Conservation (phyloP, 805 yeast species). For the Candida xiaguanensis region DNA sequence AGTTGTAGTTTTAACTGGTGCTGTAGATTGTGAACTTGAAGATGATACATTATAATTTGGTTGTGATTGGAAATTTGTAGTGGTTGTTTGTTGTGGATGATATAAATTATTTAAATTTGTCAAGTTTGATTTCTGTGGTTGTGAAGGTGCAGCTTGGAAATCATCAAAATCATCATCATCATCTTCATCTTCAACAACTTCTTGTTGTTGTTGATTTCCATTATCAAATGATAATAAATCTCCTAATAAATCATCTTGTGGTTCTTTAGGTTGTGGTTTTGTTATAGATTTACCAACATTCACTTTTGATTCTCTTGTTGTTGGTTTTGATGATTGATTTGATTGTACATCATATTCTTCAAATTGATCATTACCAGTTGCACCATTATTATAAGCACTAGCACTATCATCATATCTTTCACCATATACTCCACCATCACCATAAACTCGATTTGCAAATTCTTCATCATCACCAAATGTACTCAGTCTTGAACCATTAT, state of each 20-base stretch:
- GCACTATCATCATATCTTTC: slow-evolving; percentile 61
- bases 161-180: slow-evolving; percentile 80
- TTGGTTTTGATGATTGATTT: slow-evolving; percentile 27
- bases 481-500: slow-evolving; percentile 6
- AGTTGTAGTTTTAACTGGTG: slow-evolving; percentile 18
- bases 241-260: slow-evolving; percentile 47
- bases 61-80: slow-evolving; percentile 7
- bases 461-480: slow-evolving; percentile 43
- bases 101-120: slow-evolving; percentile 17
- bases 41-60: slow-evolving; percentile 16
- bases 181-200: slow-evolving; percentile 24
- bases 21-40: slow-evolving; percentile 32
- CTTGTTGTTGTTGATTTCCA: neutral
- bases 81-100: slow-evolving; percentile 17
- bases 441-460: slow-evolving; percentile 52
- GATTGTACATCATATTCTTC: slow-evolving; percentile 59
- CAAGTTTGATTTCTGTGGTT: slow-evolving; percentile 11
- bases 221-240: slow-evolving; percentile 44
- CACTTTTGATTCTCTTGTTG: slow-evolving; percentile 33
- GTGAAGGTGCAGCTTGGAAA: slow-evolving; percentile 66
- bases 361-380: slow-evolving; percentile 38
- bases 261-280: slow-evolving; percentile 26
- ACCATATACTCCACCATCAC: slow-evolving; percentile 71
- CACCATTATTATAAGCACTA: slow-evolving; percentile 34
- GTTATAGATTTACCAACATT: slow-evolving; percentile 23